Base-by-base conservation (phyloP, 1,284 basidiomycete species). In the Clitocybe nebularis region DNA sequence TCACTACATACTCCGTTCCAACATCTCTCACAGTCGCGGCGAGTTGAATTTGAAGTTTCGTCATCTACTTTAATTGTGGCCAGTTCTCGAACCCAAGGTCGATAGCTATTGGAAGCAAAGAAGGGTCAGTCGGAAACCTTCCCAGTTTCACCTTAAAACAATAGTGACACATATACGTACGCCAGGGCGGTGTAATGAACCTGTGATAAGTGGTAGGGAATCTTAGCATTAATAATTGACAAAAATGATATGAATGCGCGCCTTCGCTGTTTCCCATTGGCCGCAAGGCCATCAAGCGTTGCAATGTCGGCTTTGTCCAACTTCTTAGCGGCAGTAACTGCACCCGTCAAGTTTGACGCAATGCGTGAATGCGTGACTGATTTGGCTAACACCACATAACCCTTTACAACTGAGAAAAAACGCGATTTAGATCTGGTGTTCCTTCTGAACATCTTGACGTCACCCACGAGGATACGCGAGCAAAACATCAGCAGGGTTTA, bases 341-440 rank as follows among this genome's bases (percentile, higher is more conserved):
- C 63, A 22, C 79, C 81, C 24, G 65, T 66, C 42, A 84, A 61
- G 67, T 94, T 93, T 8, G 78, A 66, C 26, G 72, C 67, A 61
- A 93, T 89, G 41, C 92, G 81, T 26, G 72, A 59, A 24, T 80
- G 77, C 0, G 79, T 93, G 38, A 90, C 86, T 17, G 79, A 89
- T 67, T 89, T 90, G 8, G 87, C 79, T 22, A 92, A 71, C 20
- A 80, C 77, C 20, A 87, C 72, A 43, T 80, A 69, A 36, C 75
- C 75, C 60, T 83, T 85, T 7, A 73, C 67, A 42, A 85, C 83
- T 84, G 41, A 5, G 30, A 32, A 29, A 14, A 29, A 11, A 13
- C 21, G 33, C 26, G 16, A 6, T 6, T 8, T 23, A 5, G 23
- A 17, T 28, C 19, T 29, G 8, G 17, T 32, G 17, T 14, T 4